phyloP scores from a whole-genome alignment of 2,329 filamentous ascomycete species.

The Aureobasidium lini region DNA sequence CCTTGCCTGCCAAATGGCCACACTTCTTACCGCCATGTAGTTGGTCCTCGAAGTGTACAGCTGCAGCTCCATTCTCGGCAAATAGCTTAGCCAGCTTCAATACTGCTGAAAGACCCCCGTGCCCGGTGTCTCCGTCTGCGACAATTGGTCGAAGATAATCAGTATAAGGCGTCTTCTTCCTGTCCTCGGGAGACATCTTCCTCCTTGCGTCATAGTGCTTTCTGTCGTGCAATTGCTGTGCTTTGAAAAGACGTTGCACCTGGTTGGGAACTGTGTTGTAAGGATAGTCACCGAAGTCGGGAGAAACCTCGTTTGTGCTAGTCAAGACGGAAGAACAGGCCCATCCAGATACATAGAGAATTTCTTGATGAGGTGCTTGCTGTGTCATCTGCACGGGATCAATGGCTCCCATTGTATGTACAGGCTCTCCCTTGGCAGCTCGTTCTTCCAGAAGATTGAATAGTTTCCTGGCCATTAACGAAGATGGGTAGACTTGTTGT shows the following conservation, averaged over 20 bases:
- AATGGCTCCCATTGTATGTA: constrained; percentile 96
- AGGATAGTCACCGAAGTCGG: constrained; percentile 96
- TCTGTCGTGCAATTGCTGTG: constrained; percentile 92
- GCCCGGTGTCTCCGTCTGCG: constrained; percentile 92
- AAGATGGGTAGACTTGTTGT: constrained; percentile 83
- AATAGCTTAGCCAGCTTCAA: constrained; percentile 96
- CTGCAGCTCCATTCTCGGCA: constrained; percentile 91
- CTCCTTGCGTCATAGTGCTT: constrained; percentile 86
- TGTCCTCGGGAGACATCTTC: constrained; percentile 66
- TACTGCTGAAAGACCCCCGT: constrained; percentile 86
- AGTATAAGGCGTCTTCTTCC: constrained; percentile 68
- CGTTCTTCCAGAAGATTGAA: constrained; percentile 81
- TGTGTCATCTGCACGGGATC: constrained; percentile 99
- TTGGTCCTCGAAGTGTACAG: constrained; percentile 96
- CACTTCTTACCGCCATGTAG: constrained; percentile 98
- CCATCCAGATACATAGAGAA: constrained; percentile 95
- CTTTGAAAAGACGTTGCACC: constrained; percentile 91
- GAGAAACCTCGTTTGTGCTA: constrained; percentile 91
- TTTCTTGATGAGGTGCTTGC: constrained; percentile 90
- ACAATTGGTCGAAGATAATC: constrained; percentile 95
- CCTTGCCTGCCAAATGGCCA: constrained; percentile 91
- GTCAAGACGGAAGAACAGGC: constrained; percentile 91
- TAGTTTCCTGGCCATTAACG: constrained; percentile 87
- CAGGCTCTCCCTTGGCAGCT: constrained; percentile 70
- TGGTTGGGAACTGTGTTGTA: constrained; percentile 99